Conservation (phyloP, 345 rosid genomes). For the Moricandia moricandioides region DNA sequence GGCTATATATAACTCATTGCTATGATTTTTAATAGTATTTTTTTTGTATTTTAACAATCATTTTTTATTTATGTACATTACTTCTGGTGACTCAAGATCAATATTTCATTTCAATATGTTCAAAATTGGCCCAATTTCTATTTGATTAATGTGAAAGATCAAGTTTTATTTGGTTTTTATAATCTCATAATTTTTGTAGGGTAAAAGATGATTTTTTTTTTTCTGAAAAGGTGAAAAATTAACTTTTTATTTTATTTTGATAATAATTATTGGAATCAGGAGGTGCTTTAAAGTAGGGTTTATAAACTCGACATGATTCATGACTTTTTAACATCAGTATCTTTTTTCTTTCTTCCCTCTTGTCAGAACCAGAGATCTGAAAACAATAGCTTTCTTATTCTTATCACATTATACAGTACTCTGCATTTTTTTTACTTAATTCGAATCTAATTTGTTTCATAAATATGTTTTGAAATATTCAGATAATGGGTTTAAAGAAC, state of each 20-base stretch:
- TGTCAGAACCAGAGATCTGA: conserved; percentile 21
- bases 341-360: conserved; percentile 3
- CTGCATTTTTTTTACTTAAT: background rate
- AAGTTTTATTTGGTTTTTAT: background rate
- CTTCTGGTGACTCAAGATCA: too few species aligned
- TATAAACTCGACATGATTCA: conserved; percentile 23
- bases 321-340: conserved; percentile 30
- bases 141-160: background rate
- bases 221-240: conserved; percentile 1
- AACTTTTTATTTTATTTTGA: background rate
- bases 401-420: conserved; percentile 31
- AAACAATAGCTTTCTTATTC: conserved; percentile 11
- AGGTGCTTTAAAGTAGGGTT: conserved; percentile 37
- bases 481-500: conserved; percentile 82
- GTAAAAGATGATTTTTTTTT: background rate
- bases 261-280: conserved; percentile 14
- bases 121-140: background rate
- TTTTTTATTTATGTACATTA: too few species aligned
- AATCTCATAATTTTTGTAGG: background rate
- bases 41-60: background rate
- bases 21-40: background rate
- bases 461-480: conserved; percentile 13
- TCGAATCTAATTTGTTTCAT: conserved; percentile 1
- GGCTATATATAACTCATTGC: background rate
- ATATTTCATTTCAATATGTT: too few species aligned